Conservation (phyloP, 768 basidiomycete genomes). For the Gloeostereum incarnatum region DNA sequence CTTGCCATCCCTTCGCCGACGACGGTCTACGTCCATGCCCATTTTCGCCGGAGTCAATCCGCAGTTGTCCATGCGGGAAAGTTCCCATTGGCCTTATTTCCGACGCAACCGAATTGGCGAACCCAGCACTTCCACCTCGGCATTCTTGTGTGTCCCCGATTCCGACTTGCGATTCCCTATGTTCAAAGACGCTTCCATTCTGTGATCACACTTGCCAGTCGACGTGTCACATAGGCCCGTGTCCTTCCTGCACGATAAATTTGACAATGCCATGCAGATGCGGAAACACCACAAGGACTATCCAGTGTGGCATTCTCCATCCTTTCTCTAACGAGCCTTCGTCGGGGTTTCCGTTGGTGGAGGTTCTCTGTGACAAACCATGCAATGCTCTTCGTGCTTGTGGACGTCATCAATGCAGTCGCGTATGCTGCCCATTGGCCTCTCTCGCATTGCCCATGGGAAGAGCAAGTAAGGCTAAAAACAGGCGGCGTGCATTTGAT, state of each 20-base stretch:
- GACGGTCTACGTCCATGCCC: constrained; percentile 55
- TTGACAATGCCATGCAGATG: constrained; percentile 82
- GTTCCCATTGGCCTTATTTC: constrained; percentile 33
- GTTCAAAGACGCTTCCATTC: constrained; percentile 48
- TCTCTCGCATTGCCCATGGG: constrained; percentile 31
- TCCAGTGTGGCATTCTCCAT: no score
- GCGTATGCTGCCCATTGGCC: constrained; percentile 86
- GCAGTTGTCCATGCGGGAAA: constrained; percentile 79
- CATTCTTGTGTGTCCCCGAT: constrained; percentile 62
- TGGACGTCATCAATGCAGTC: constrained; percentile 77
- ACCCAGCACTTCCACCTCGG: constrained; percentile 29
- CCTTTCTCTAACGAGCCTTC: constrained; percentile 22
- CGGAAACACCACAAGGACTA: constrained; percentile 50
- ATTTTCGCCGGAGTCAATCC: constrained; percentile 54
- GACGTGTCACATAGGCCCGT: constrained; percentile 69
- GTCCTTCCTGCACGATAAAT: constrained; percentile 67
- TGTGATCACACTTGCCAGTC: constrained; percentile 72
- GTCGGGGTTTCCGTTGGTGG: constrained; percentile 21
- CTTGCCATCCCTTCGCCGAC: constrained; percentile 68
- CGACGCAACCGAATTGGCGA: constrained; percentile 17
- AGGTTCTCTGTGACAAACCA: constrained; percentile 72
- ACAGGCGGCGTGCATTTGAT: constrained; percentile 41
- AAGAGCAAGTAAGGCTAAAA: constrained; percentile 47
- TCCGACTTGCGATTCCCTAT: constrained; percentile 67
- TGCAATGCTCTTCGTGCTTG: constrained; percentile 77